Conservation (phyloP, 805 yeast species). For the Yamadazyma phyllophila region DNA sequence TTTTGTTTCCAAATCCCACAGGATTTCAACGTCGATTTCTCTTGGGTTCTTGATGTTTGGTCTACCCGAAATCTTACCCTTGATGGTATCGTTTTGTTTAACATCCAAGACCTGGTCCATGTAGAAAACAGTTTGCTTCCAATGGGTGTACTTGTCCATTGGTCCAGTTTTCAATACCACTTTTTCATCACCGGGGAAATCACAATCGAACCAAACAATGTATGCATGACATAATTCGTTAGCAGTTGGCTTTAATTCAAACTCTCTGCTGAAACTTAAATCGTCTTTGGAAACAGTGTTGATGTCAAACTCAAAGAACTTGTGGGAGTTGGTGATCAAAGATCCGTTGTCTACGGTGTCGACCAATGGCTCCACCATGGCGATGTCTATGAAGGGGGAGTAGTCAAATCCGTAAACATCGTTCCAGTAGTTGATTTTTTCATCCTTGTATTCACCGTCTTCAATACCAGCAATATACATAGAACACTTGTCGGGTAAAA, state of each 20-base stretch:
- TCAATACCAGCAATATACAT: slow-evolving; percentile 90
- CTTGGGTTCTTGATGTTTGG: slow-evolving; percentile 83
- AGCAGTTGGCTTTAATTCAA: slow-evolving; percentile 69
- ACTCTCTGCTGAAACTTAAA: slow-evolving; percentile 70
- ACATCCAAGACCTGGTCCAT: slow-evolving; percentile 75
- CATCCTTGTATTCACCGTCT: slow-evolving; percentile 88
- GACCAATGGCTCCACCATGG: slow-evolving; percentile 91
- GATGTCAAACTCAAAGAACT: slow-evolving; percentile 79
- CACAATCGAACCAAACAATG: slow-evolving; percentile 93
- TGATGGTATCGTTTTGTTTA: slow-evolving; percentile 71
- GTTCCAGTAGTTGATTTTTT: slow-evolving; percentile 92
- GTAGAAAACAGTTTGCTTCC: slow-evolving; percentile 98
- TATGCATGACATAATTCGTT: slow-evolving; percentile 85
- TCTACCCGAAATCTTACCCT: slow-evolving; percentile 67
- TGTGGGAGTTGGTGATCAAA: slow-evolving; percentile 69
- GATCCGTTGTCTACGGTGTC: slow-evolving; percentile 82
- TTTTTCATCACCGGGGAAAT: slow-evolving; percentile 69
- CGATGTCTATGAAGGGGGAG: slow-evolving; percentile 81
- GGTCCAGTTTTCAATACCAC: slow-evolving; percentile 92
- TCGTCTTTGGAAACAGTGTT: slow-evolving; percentile 85
- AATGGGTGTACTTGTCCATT: slow-evolving; percentile 89
- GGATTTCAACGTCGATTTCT: slow-evolving; percentile 80
- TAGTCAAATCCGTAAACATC: slow-evolving; percentile 97
- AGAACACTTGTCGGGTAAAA: slow-evolving; percentile 91
- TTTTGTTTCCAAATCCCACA: slow-evolving; percentile 50